A percentile compares a stretch with the other conserved stretches of the same genome.
phyloP scores from a whole-genome alignment of 2,329 filamentous ascomycete genomes.

The Calonectria naviculata region DNA sequence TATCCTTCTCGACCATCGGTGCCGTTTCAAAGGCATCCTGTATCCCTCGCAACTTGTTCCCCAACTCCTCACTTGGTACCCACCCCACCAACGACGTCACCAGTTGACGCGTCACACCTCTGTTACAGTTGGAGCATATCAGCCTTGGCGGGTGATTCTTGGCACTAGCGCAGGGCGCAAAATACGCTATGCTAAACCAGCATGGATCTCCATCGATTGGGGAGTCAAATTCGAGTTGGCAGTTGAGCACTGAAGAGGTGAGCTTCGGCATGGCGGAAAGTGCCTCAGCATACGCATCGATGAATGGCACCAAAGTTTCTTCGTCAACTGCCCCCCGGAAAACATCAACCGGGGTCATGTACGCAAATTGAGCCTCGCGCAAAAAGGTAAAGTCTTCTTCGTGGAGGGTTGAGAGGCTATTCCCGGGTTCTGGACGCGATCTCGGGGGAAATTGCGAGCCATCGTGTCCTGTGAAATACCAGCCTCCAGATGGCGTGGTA shows the following conservation, averaged over 20 bases:
- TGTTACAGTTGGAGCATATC: neutral
- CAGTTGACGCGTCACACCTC: slow-evolving; percentile 3
- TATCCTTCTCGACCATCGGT: slow-evolving; percentile 8
- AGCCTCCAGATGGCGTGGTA: neutral
- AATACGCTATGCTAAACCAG: slow-evolving; percentile 7
- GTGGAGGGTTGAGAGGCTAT: neutral
- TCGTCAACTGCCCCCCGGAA: neutral
- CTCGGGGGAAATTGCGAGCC: neutral
- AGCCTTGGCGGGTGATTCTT: neutral
- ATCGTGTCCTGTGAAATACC: slow-evolving; percentile 1
- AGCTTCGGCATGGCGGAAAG: slow-evolving; percentile 17
- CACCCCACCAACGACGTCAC: slow-evolving; percentile 10
- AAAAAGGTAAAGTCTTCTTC: slow-evolving; percentile 6
- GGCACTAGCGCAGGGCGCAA: slow-evolving; percentile 1
- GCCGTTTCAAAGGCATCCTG: slow-evolving; percentile 6
- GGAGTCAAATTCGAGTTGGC: neutral
- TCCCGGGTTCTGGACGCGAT: neutral
- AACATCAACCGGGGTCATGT: neutral
- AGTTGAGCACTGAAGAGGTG: neutral
- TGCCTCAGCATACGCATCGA: slow-evolving; percentile 6
- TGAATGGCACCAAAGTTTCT: neutral
- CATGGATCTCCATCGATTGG: neutral
- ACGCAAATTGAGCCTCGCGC: neutral
- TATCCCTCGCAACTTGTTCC: slow-evolving; percentile 4
- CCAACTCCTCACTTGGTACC: slow-evolving; percentile 8